A percentile compares a stretch with the other conserved stretches of the same genome.
phyloP scores from a whole-genome alignment of 2,329 filamentous ascomycete genomes.

The Lachnum nothofagi region DNA sequence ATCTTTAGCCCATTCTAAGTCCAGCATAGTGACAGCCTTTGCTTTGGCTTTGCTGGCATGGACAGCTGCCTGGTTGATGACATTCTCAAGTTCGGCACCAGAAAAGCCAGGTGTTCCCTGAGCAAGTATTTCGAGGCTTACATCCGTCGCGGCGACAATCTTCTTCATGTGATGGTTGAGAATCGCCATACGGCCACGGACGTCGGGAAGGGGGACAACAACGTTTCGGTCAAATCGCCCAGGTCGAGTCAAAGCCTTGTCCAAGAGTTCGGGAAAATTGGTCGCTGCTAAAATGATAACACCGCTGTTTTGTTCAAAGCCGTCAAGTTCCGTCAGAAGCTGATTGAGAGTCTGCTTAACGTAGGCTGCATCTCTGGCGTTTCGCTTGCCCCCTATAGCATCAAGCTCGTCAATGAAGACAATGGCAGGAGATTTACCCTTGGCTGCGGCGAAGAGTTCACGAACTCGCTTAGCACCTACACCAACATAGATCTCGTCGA shows the following conservation, averaged over 20 bases:
- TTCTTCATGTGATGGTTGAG: constrained; percentile 91
- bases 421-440: constrained; percentile 81
- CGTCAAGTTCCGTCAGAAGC: constrained; percentile 91
- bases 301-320: constrained; percentile 89
- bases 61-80: constrained; percentile 93
- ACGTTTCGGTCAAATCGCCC: constrained; percentile 95
- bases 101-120: constrained; percentile 87
- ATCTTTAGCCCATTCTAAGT: constrained; percentile 97
- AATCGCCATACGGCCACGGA: constrained; percentile 87
- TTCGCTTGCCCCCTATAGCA: constrained; percentile 89
- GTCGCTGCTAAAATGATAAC: constrained; percentile 96
- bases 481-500: constrained; percentile 96
- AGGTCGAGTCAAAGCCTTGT: constrained; percentile 89
- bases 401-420: constrained; percentile 94
- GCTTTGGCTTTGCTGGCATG: constrained; percentile 86
- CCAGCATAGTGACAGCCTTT: constrained; percentile 65
- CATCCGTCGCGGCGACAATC: constrained; percentile 72
- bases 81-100: constrained; percentile 91
- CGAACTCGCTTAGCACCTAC: constrained; percentile 95
- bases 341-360: constrained; percentile 98
- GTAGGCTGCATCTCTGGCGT: constrained; percentile 87
- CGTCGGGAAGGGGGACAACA: constrained; percentile 81
- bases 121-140: constrained; percentile 79
- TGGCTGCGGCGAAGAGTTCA: constrained; percentile 80
- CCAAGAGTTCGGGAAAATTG: constrained; percentile 89